Percentiles rank a stretch among this genome's conserved stretches.
These are phyloP conservation scores for Mentha longifolia DNA, from an alignment of 257 asterid species.

Conservation along the genomic window DNA sequence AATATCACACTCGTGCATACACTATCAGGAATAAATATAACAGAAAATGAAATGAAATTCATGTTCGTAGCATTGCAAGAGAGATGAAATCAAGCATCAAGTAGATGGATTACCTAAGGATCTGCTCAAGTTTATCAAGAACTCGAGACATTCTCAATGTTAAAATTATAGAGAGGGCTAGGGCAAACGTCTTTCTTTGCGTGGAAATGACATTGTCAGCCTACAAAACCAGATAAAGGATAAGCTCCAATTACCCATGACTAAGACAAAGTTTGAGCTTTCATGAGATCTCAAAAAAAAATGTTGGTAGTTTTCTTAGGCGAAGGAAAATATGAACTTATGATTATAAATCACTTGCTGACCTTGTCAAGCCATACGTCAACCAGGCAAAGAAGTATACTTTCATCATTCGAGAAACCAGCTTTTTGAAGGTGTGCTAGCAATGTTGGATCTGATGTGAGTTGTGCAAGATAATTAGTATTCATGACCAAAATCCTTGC, in stretches of 20 bases:
- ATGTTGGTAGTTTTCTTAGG: conserved; percentile 14
- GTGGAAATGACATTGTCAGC: conserved; percentile 71
- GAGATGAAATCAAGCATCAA: conserved; percentile 25
- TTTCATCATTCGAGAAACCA: conserved; percentile 82
- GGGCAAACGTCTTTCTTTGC: conserved; percentile 75
- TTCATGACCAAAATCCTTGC: conserved; percentile 94
- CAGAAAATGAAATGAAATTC: conserved; percentile 30
- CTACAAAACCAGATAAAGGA: conserved; percentile 46
- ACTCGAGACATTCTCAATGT: conserved; percentile 90
- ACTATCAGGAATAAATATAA: conserved; percentile 44
- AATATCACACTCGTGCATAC: conserved; percentile 85
- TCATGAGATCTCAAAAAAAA: conserved; percentile 13
- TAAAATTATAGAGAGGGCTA: conserved; percentile 83
- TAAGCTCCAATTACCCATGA: conserved; percentile 12
- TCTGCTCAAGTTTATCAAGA: conserved; percentile 91
- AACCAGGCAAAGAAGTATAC: conserved; percentile 86
- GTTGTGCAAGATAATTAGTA: conserved; percentile 84
- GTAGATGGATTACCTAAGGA: conserved; percentile 66
- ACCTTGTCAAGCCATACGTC: conserved; percentile 99
- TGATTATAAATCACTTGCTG: conserved; percentile 26
- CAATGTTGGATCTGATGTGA: conserved; percentile 77
- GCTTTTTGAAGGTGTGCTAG: conserved; percentile 67
- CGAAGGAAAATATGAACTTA: conserved; percentile 22
- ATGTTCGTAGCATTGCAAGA: not conserved
- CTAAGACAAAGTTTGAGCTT: not conserved